Evolutionary conservation across 495 filamentous ascomycete species (phyloP), one percentile per base, ranked within the genome.

Genomic region (Eremomyces bilateralis): DNA sequence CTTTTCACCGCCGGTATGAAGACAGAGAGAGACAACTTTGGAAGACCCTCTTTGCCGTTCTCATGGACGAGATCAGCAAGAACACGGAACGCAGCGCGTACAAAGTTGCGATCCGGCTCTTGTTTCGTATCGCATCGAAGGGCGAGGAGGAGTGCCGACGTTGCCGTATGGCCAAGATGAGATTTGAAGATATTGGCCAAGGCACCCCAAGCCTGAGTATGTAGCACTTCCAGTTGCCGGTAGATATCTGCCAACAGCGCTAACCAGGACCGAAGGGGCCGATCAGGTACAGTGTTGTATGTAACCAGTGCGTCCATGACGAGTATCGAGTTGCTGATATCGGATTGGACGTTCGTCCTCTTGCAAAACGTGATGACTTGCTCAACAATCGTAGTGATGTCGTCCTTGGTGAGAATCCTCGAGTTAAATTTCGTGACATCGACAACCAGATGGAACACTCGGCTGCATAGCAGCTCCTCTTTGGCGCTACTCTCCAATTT

Each of bases 341-440:
- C 84, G 15, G 61, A 60, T 15, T 71, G 65, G 27, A 72, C 60
- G 22, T 67, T 76, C 1, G 85, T 90, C 36, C 67, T 73, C 41
- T 62, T 69, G 61, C 79, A 88, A 10, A 90, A 75, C 6, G 58
- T 61, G 30, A 88, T 64, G 8, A 81, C 57, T 12, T 66, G 63
- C 17, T 64, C 61, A 21, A 97, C 64, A 33, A 97, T 51, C 5
- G 53, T 47, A 35, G 65, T 65, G 28, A 83, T 61, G 34, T 80
- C 73, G 19, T 63, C 61, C 33, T 77, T 69, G 24, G 65, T 63
- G 25, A 81, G 76, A 20, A 73, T 65, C 38, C 73, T 78, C 50
- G 74, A 76, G 52, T 82, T 85, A 54, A 85, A 75, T 43, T 76
- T 83, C 53, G 88, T 73, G 39, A 88, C 57, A 45, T 82, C 71